These are phyloP conservation scores for Daedaleopsis sinensis DNA, from an alignment of 768 basidiomycete genomes.

Conservation along the genomic window DNA sequence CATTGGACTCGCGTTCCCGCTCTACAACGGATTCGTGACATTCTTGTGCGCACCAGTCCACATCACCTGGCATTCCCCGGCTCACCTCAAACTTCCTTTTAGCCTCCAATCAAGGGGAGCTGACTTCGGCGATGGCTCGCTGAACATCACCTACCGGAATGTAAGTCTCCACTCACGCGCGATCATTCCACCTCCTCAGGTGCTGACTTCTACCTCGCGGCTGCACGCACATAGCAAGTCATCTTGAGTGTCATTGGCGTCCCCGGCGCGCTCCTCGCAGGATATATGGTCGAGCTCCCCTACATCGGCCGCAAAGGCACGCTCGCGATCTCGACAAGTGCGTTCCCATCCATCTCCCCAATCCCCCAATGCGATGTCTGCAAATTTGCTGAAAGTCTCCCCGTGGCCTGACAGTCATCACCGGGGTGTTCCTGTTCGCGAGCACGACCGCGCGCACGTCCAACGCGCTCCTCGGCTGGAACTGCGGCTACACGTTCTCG, in stretches of 20 bases:
- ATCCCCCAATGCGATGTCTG: neutral
- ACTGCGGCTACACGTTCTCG: constrained; percentile 60
- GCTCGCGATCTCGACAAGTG: constrained; percentile 52
- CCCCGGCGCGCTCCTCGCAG: constrained; percentile 59
- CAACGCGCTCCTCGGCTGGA: constrained; percentile 56
- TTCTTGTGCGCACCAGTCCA: constrained; percentile 45
- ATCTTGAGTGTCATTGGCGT: constrained; percentile 60
- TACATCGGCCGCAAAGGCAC: constrained; percentile 56
- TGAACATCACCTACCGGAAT: constrained; percentile 76
- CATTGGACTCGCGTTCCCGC: constrained; percentile 76
- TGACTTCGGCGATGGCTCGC: constrained; percentile 67
- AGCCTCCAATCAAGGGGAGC: constrained; percentile 70
- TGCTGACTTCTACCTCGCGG: neutral
- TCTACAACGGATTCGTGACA: constrained; percentile 59
- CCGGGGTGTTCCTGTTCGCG: constrained; percentile 60
- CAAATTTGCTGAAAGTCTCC: neutral
- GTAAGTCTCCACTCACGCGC: constrained; percentile 43
- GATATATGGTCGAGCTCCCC: constrained; percentile 54
- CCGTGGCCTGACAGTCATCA: constrained; percentile 39
- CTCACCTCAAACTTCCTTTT: constrained; percentile 4
- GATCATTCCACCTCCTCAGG: neutral
- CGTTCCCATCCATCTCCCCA: constrained; percentile 10
- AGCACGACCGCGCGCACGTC: constrained; percentile 58
- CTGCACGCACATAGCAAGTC: constrained; percentile 41
- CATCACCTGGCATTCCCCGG: neutral